Evolutionary conservation across 306 rosid species (phyloP).

Genomic region (Elaeagnus macrophylla): DNA sequence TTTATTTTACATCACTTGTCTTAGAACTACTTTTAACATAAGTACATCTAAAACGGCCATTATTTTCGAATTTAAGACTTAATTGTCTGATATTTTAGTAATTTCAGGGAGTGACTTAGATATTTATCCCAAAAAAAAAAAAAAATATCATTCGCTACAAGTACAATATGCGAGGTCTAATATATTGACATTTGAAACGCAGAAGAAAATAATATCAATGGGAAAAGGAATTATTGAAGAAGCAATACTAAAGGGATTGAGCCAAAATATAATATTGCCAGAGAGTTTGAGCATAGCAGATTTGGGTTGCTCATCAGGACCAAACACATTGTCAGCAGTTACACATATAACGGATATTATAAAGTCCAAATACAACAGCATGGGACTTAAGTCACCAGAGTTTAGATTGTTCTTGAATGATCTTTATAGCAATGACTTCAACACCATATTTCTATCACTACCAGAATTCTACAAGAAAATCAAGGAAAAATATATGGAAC

Average conservation of each 20-base stretch:
- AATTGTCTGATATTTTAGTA: too few species aligned
- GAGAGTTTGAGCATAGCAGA: slow-evolving; percentile 60
- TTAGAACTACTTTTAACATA: too few species aligned
- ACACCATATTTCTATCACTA: slow-evolving; percentile 42
- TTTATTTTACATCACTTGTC: too few species aligned
- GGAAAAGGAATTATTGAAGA: slow-evolving; percentile 25
- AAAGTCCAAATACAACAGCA: slow-evolving; percentile 10
- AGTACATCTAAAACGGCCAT: too few species aligned
- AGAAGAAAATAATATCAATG: slow-evolving; percentile 40
- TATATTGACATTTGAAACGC: not conserved
- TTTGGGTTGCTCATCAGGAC: slow-evolving; percentile 85
- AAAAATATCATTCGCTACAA: too few species aligned
- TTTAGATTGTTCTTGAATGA: slow-evolving; percentile 50
- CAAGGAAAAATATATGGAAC: slow-evolving; percentile 11
- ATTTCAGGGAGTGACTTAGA: too few species aligned
- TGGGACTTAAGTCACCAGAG: slow-evolving; percentile 30
- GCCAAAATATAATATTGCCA: slow-evolving; percentile 7
- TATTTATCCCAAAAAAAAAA: too few species aligned
- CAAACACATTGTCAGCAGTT: slow-evolving; percentile 42
- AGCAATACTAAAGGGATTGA: slow-evolving; percentile 31
- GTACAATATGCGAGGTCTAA: too few species aligned
- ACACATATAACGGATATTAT: slow-evolving; percentile 33
- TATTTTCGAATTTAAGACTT: too few species aligned
- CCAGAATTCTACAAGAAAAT: slow-evolving; percentile 46
- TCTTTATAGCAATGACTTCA: slow-evolving; percentile 68